These are phyloP conservation scores for Mortierella sp. DNA, from an alignment of 371 early-diverging fungal species.

Conservation along the genomic window DNA sequence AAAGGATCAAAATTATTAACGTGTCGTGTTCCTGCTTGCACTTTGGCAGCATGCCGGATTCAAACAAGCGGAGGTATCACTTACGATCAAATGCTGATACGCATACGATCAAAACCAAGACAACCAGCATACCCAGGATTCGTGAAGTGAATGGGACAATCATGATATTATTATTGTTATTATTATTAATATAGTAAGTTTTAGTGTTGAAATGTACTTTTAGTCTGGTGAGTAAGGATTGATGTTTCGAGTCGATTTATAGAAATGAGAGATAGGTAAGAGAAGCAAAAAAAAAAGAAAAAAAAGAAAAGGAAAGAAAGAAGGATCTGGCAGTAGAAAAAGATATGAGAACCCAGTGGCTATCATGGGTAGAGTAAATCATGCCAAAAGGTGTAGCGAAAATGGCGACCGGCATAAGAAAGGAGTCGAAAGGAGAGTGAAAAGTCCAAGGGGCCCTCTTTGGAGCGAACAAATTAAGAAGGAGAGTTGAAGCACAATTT, in stretches of 20 bases:
- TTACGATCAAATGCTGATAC: conserved; percentile 43
- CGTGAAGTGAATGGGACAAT: conserved; percentile 12
- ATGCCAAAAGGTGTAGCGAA: neutral
- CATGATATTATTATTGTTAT: conserved; percentile 6
- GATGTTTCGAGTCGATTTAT: no score
- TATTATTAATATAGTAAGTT: neutral
- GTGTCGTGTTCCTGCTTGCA: neutral
- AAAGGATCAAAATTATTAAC: neutral
- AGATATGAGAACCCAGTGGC: no score
- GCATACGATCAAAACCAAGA: conserved; percentile 18
- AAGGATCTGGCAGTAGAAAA: no score
- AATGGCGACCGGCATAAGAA: neutral
- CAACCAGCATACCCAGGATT: conserved; percentile 10
- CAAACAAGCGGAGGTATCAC: neutral
- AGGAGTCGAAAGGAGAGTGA: neutral
- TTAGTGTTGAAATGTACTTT: no score
- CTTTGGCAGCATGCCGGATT: neutral
- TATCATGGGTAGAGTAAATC: neutral
- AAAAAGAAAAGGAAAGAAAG: no score
- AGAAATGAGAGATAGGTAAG: no score
- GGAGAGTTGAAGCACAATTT: neutral
- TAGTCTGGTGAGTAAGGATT: no score
- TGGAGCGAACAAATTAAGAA: neutral
- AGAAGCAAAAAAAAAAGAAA: no score
- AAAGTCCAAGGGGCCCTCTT: neutral